phyloP scores from a whole-genome alignment of 1,284 basidiomycete species.

The Dichomitus squalens region DNA sequence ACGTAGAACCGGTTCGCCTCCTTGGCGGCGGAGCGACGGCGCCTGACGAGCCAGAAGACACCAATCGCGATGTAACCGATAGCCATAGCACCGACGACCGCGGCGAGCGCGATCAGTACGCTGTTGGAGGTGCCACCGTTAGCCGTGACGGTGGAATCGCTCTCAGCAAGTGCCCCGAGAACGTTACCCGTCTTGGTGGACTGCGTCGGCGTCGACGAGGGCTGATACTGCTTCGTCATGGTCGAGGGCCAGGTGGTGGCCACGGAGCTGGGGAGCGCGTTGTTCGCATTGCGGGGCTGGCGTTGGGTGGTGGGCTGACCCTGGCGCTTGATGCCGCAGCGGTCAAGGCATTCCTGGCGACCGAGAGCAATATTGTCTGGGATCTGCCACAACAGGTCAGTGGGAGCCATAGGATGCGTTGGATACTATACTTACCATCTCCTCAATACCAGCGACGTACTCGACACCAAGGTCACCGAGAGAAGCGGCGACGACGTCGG shows the following conservation, averaged over 20 bases:
- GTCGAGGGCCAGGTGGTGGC: conserved; percentile 12
- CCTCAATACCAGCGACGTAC: conserved; percentile 34
- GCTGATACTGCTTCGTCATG: conserved; percentile 3
- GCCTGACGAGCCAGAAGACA: conserved; percentile 21
- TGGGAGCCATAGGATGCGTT: not conserved
- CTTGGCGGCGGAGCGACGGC: conserved; percentile 9
- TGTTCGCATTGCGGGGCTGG: conserved; percentile 35
- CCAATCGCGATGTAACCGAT: conserved; percentile 30
- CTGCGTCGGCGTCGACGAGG: conserved; percentile 21
- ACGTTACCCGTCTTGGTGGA: conserved; percentile 21
- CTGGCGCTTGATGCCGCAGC: conserved; percentile 32
- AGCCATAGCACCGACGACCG: conserved; percentile 28
- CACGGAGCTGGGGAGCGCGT: conserved; percentile 30
- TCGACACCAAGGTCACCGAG: conserved; percentile 38
- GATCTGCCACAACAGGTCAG: conserved; percentile 26
- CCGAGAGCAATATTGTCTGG: conserved; percentile 39
- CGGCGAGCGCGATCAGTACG: conserved; percentile 26
- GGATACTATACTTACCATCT: conserved; percentile 18
- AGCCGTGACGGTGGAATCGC: conserved; percentile 7
- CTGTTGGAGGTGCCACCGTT: conserved; percentile 57
- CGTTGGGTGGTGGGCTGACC: conserved; percentile 36
- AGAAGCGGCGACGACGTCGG: conserved; percentile 37
- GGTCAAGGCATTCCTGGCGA: conserved; percentile 36
- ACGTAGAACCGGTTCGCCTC: conserved; percentile 23
- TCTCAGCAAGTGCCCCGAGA: conserved; percentile 21